Base-by-base conservation (phyloP, 208 protist species). In the Trichomonas vaginalis region DNA sequence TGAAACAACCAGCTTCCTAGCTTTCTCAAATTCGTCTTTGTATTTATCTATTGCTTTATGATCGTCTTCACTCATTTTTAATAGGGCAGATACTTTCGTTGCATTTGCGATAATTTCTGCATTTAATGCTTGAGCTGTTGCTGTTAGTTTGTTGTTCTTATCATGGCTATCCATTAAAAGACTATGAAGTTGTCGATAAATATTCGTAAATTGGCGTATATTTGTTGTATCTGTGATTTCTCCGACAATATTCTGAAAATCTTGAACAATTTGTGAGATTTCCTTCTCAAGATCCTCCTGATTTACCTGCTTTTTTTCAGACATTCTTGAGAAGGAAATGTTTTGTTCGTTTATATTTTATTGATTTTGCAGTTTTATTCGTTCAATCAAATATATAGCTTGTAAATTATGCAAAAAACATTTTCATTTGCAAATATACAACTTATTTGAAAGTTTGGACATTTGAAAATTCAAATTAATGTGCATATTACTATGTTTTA, bases 1-100 rank as follows among this genome's bases (percentile, higher is more conserved):
- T 37, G 97, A 97, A 96, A 99, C 98, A 0, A 99, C 98, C 96
- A 99, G 98, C 95, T 99, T 98, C 98, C 98, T 99, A 12, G 98
- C 98, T 96, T 98, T 97, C n/a, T 97, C 96, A 49, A 96, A 96
- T 95, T 97, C 96, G 35, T 48, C 35, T 56, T 98, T 98, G 46
- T 99, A 97, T 23, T 96, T 96, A 0, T 97, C 96, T 92, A 99
- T 99, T 4, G 98, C 98, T 70, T 98, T 98, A 96, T 99, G 98
- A 96, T 99, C 98, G 96, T 99, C 98, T 95, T 98, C 97, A 21
- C 98, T 98, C 2, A 99, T 97, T 96, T 98, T 97, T 90, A 99
- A 97, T 23, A 98, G 98, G 14, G 98, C 98, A 51, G 99, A 97
- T 39, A 99, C 98, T 96, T 99, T 99, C n/a, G 97, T 96, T 32